Conservation (phyloP, 306 rosid species). For the Canavalia gladiata region DNA sequence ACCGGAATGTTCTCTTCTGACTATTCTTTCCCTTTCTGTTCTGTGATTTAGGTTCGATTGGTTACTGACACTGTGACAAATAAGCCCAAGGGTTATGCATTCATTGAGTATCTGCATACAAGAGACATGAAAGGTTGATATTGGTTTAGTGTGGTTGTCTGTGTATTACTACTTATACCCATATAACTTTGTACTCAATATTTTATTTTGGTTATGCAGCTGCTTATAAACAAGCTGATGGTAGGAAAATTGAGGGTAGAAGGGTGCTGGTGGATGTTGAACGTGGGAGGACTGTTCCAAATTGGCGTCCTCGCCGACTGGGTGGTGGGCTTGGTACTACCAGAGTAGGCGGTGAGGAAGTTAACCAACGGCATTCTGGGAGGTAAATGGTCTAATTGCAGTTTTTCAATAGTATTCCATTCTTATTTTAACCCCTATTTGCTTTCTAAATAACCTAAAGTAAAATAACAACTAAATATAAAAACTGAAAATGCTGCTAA, state of each 20-base stretch:
- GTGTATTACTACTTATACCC: not conserved
- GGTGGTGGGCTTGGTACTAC: constrained; percentile 99
- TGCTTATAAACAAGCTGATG: constrained; percentile 99
- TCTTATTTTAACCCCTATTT: not conserved
- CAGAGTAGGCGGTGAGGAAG: constrained; percentile 95
- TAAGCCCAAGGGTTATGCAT: constrained; percentile 94
- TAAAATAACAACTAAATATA: not conserved
- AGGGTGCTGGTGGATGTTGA: constrained; percentile 99
- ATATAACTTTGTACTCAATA: constrained; percentile 15
- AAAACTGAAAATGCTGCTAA: not conserved
- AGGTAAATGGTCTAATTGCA: constrained; percentile 60
- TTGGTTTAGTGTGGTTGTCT: constrained; percentile 31
- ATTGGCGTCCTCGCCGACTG: constrained; percentile 98
- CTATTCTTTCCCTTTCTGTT: constrained; percentile 40
- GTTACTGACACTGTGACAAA: constrained; percentile 74
- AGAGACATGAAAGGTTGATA: constrained; percentile 96
- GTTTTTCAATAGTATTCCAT: not conserved
- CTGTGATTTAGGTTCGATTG: constrained; percentile 75
- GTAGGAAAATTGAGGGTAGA: constrained; percentile 95
- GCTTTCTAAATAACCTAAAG: not conserved
- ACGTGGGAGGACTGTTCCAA: constrained; percentile 99
- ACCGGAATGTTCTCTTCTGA: constrained; percentile 46
- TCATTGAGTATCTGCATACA: constrained; percentile 94
- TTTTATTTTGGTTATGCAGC: constrained; percentile 60
- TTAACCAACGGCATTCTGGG: constrained; percentile 85